Conservation (phyloP, 2,329 filamentous ascomycete species). For the Calonectria montana region DNA sequence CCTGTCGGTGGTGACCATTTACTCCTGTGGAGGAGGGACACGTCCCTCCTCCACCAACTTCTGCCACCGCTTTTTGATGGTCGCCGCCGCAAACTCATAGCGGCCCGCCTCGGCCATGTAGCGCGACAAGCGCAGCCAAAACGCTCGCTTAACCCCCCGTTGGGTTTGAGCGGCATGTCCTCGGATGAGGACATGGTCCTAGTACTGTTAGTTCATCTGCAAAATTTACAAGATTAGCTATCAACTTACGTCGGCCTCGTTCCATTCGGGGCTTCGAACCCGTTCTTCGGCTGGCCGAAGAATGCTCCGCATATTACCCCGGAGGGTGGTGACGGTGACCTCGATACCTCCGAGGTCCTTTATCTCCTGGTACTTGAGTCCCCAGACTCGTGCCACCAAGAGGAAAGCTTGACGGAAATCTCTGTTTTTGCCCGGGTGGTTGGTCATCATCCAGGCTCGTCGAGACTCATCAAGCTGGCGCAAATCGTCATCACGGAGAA, state of each 20-base stretch:
- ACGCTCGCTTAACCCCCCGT: conserved; percentile 40
- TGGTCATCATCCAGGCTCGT: neutral
- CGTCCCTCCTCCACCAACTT: conserved; percentile 60
- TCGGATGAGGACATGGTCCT: neutral
- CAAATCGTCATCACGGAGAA: neutral
- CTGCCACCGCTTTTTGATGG: conserved; percentile 70
- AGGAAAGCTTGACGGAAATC: neutral
- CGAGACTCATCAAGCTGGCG: neutral
- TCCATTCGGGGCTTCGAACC: conserved; percentile 75
- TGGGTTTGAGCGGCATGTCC: neutral
- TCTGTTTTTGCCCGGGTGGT: neutral
- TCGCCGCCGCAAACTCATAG: conserved; percentile 69
- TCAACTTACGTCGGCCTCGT: conserved; percentile 69
- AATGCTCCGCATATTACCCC: conserved; percentile 74
- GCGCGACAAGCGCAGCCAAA: conserved; percentile 68
- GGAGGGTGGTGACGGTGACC: conserved; percentile 78
- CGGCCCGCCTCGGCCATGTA: conserved; percentile 65
- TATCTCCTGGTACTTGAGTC: neutral
- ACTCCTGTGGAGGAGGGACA: neutral
- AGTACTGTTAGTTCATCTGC: neutral
- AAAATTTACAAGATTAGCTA: neutral
- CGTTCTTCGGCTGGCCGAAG: conserved; percentile 72
- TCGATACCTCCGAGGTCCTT: conserved; percentile 60
- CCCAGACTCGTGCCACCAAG: neutral
- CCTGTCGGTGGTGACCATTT: neutral